Percentiles rank a stretch among this genome's conserved stretches.
Conservation (phyloP, 441 rosid species). For the Erysimum pusillum region DNA sequence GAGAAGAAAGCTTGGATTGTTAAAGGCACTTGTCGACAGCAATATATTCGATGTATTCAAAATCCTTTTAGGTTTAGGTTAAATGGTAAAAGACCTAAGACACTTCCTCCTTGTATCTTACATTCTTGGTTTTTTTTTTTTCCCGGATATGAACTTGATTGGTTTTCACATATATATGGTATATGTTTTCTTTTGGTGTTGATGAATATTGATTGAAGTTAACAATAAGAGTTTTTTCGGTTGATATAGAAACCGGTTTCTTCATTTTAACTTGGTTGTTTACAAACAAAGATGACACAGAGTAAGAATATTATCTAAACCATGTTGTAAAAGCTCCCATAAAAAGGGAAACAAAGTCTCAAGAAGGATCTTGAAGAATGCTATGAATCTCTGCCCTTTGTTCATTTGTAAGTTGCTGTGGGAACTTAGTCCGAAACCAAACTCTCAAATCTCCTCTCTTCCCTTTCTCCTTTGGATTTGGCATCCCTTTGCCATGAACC, state of each 20-base stretch:
- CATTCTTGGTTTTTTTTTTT: neutral
- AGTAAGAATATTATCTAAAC: slow-evolving; percentile 23
- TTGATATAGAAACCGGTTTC: slow-evolving; percentile 21
- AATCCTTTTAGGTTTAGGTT: slow-evolving; percentile 56
- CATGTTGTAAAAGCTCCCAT: slow-evolving; percentile 29
- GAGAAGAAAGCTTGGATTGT: slow-evolving; percentile 53
- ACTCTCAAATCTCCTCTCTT: slow-evolving; percentile 72
- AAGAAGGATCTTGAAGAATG: slow-evolving; percentile 55
- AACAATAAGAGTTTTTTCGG: slow-evolving; percentile 21
- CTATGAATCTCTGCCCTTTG: slow-evolving; percentile 54
- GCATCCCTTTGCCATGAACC: slow-evolving; percentile 76
- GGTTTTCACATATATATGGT: slow-evolving; percentile 17
- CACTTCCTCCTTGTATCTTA: slow-evolving; percentile 6
- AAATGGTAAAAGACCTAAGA: slow-evolving; percentile 33
- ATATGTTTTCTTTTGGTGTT: slow-evolving; percentile 16
- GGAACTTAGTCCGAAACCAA: slow-evolving; percentile 66
- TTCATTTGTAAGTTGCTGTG: slow-evolving; percentile 58
- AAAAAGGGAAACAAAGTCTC: slow-evolving; percentile 22
- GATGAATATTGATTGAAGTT: slow-evolving; percentile 27
- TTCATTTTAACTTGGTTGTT: slow-evolving; percentile 36
- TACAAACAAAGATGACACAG: slow-evolving; percentile 29
- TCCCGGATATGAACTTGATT: neutral
- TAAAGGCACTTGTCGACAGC: slow-evolving; percentile 61
- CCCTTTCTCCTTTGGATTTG: slow-evolving; percentile 56
- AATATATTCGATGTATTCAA: slow-evolving; percentile 52